These are phyloP conservation scores for Salix exigua DNA, from an alignment of 345 rosid species.

Conservation along the genomic window DNA sequence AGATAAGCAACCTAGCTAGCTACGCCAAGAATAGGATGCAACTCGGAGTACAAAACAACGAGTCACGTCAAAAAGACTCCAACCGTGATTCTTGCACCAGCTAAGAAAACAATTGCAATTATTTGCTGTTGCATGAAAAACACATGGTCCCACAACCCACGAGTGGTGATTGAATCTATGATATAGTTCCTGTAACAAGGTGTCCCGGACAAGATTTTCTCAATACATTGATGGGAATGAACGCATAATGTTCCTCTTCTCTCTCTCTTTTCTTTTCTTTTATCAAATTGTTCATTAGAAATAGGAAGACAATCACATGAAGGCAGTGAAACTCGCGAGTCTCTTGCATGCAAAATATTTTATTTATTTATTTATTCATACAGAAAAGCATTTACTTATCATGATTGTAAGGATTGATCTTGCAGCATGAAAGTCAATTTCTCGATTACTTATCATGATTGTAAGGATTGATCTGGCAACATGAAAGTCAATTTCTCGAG, in stretches of 20 bases:
- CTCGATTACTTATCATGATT: not conserved
- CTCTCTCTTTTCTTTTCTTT: too few species aligned
- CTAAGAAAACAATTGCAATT: not conserved
- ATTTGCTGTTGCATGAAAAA: not conserved
- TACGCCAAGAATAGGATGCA: not conserved
- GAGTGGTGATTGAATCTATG: constrained; percentile 15
- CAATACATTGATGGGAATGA: not conserved
- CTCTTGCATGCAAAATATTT: not conserved
- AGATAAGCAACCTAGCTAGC: not conserved
- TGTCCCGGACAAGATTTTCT: constrained; percentile 20
- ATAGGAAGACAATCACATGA: not conserved
- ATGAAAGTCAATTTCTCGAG: too few species aligned
- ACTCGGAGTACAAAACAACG: not conserved
- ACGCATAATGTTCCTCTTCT: not conserved
- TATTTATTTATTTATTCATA: too few species aligned
- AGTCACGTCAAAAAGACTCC: not conserved
- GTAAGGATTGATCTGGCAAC: too few species aligned
- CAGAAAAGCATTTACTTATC: not conserved
- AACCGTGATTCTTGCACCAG: not conserved
- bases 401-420: too few species aligned
- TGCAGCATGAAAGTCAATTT: too few species aligned
- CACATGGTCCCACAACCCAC: constrained; percentile 26
- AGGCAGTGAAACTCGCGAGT: not conserved
- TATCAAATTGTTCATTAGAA: not conserved
- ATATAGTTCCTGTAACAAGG: not conserved